Conservation (phyloP, 1,284 basidiomycete genomes). For the Peniophora sp. region DNA sequence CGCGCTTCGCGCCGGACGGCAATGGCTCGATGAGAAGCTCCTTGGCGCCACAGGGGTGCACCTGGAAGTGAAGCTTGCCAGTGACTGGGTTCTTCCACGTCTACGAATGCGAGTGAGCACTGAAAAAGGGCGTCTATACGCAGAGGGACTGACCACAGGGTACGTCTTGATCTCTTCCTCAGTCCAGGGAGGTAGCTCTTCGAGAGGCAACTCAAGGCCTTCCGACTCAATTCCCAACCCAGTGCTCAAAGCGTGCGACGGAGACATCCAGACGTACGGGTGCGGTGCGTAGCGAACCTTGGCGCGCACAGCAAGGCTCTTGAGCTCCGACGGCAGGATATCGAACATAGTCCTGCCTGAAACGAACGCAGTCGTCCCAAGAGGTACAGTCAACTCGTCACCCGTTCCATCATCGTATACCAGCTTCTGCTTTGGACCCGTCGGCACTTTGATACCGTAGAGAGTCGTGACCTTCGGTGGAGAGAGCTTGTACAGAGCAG, state of each 20-base stretch:
- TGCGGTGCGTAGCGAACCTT: conserved; percentile 68
- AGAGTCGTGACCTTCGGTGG: conserved; percentile 90
- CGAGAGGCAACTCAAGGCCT: conserved; percentile 55
- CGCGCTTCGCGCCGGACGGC: conserved; percentile 39
- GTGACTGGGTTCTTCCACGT: conserved; percentile 84
- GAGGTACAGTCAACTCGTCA: conserved; percentile 74
- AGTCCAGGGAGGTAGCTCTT: conserved; percentile 68
- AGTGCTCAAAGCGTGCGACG: conserved; percentile 62
- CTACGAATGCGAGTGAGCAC: conserved; percentile 22
- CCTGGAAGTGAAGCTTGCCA: conserved; percentile 68
- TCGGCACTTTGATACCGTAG: conserved; percentile 72
- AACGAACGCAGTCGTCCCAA: conserved; percentile 83
- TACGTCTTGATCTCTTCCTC: conserved; percentile 64
- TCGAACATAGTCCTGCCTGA: conserved; percentile 84
- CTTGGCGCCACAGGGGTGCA: conserved; percentile 58
- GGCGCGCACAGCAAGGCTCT: conserved; percentile 78
- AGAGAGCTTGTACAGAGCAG: conserved; percentile 80
- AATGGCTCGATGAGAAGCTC: conserved; percentile 58
- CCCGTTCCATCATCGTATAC: conserved; percentile 88
- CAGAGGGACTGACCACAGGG: conserved; percentile 47
- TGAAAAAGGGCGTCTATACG: background rate
- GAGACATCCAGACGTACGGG: conserved; percentile 83
- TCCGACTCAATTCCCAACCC: conserved; percentile 77
- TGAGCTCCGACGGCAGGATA: conserved; percentile 63
- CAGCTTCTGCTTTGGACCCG: conserved; percentile 59